Percentiles rank a stretch among this genome's conserved stretches.
These are phyloP conservation scores for Ustilago bromivora DNA, from an alignment of 1,284 basidiomycete species.

Conservation along the genomic window DNA sequence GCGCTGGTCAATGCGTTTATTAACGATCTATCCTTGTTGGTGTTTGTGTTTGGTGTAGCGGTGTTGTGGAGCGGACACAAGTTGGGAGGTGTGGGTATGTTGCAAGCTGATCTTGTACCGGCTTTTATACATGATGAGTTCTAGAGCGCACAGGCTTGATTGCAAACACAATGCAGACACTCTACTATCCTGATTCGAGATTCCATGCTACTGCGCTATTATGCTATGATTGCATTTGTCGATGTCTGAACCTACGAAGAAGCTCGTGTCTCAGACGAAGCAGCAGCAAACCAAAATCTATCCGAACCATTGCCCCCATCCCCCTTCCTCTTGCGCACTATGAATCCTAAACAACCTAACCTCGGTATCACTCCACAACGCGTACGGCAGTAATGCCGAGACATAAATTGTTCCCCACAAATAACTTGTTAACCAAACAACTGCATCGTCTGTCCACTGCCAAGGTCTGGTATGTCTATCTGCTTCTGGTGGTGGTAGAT, in stretches of 20 bases:
- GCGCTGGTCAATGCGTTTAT: conserved; percentile 45
- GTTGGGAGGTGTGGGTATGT: conserved; percentile 35
- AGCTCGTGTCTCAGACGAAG: neutral
- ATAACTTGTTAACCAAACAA: conserved; percentile 62
- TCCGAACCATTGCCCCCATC: neutral
- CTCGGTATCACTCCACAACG: conserved; percentile 55
- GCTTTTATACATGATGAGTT: conserved; percentile 34
- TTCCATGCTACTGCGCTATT: neutral
- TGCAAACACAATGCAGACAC: neutral
- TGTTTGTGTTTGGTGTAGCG: conserved; percentile 54
- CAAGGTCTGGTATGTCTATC: conserved; percentile 46
- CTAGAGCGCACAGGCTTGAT: conserved; percentile 5
- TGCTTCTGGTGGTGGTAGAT: conserved; percentile 31
- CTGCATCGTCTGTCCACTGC: conserved; percentile 57
- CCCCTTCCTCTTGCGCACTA: neutral
- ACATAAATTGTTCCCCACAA: conserved; percentile 66
- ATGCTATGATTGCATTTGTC: neutral
- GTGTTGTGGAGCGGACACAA: conserved; percentile 43
- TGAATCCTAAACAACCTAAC: conserved; percentile 46
- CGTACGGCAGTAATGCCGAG: conserved; percentile 45
- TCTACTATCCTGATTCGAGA: neutral
- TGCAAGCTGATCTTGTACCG: conserved; percentile 6
- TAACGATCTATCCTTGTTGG: conserved; percentile 54
- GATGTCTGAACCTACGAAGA: neutral
- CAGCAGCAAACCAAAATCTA: conserved; percentile 5